Evolutionary conservation across 2,329 filamentous ascomycete species (phyloP).

Genomic region (Didymella lethalis): DNA sequence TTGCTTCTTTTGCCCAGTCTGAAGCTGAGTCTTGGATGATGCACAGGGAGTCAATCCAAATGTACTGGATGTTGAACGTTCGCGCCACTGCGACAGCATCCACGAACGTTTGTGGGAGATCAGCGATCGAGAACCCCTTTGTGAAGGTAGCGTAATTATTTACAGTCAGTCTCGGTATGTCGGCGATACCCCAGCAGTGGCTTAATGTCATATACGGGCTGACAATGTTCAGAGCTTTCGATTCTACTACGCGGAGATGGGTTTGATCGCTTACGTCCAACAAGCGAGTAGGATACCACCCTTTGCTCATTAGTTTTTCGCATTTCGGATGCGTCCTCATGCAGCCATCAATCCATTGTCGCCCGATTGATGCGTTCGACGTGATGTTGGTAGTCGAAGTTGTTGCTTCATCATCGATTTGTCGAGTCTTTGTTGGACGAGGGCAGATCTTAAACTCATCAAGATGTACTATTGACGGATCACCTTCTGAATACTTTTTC

Average conservation of each 20-base stretch:
- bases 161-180: not conserved
- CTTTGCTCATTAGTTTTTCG: not conserved
- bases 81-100: not conserved
- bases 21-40: not conserved
- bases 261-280: not conserved
- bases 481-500: no score
- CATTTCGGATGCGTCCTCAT: not conserved
- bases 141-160: not conserved
- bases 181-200: not conserved
- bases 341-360: not conserved
- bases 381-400: not conserved
- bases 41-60: not conserved
- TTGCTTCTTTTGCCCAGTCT: not conserved
- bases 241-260: not conserved
- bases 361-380: not conserved
- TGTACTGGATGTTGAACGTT: not conserved
- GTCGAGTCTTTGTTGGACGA: no score
- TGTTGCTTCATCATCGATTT: not conserved
- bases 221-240: not conserved
- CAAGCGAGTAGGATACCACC: not conserved
- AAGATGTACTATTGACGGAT: not conserved
- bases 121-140: not conserved
- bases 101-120: not conserved
- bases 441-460: not conserved
- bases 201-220: not conserved